These are phyloP conservation scores for Powellomyces hirtus DNA, from an alignment of 192 early-diverging fungal genomes.

Conservation along the genomic window DNA sequence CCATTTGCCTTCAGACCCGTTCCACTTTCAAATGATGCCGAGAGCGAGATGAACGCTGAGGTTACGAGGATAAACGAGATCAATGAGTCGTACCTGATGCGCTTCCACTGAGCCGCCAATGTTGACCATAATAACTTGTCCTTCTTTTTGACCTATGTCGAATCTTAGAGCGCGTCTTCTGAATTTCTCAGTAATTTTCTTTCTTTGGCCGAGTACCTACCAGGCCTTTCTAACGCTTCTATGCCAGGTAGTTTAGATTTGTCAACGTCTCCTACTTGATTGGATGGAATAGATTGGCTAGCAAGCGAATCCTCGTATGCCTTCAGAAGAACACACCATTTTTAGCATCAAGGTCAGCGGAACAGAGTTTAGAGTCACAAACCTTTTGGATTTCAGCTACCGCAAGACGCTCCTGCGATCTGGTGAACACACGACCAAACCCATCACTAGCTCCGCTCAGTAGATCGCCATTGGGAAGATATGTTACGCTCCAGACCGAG, in stretches of 20 bases:
- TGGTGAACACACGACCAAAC: conserved; percentile 77
- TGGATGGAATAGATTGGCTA: conserved; percentile 37
- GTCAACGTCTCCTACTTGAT: conserved; percentile 81
- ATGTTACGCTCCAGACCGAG: conserved; percentile 87
- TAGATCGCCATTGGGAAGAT: conserved; percentile 77
- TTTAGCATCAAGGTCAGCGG: background rate
- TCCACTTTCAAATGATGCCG: conserved; percentile 73
- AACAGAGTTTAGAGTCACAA: background rate
- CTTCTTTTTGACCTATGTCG: conserved; percentile 64
- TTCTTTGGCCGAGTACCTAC: conserved; percentile 19
- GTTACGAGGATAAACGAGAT: no score
- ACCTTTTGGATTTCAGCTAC: conserved; percentile 26
- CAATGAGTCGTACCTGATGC: conserved; percentile 61
- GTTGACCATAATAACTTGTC: conserved; percentile 88
- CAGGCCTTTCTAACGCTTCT: conserved; percentile 69
- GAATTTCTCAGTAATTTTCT: no score
- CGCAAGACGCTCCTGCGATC: conserved; percentile 60
- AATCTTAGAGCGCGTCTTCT: no score
- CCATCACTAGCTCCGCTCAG: conserved; percentile 85
- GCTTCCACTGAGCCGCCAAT: conserved; percentile 74
- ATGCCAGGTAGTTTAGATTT: conserved; percentile 74
- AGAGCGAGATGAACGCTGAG: background rate
- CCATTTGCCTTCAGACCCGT: conserved; percentile 60
- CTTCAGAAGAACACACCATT: no score
- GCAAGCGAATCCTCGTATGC: conserved; percentile 34